Conservation (phyloP, 2,329 filamentous ascomycete species). For the Rhynchosporium agropyri region DNA sequence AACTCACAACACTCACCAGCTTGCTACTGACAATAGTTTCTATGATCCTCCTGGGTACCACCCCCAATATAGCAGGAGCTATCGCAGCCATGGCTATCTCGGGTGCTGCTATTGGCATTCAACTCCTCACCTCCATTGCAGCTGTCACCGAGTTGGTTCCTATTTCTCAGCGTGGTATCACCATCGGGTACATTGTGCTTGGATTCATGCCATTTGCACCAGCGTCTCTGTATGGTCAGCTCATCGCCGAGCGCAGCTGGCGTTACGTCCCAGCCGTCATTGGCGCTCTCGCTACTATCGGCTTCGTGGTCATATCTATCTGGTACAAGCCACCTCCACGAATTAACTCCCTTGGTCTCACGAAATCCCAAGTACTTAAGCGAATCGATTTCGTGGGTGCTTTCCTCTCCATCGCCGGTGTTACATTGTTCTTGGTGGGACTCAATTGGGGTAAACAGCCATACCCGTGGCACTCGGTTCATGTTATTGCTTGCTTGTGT, state of each 20-base stretch:
- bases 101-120: slow-evolving; percentile 67
- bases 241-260: slow-evolving; percentile 49
- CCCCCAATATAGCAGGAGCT: slow-evolving; percentile 61
- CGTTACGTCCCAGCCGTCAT: slow-evolving; percentile 11
- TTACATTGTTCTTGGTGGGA: slow-evolving; percentile 55
- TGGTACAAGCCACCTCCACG: slow-evolving; percentile 58
- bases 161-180: slow-evolving; percentile 61
- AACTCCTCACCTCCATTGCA: slow-evolving; percentile 68
- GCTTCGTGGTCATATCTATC: slow-evolving; percentile 52
- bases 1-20: slow-evolving; percentile 60
- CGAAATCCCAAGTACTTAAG: slow-evolving; percentile 44
- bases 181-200: slow-evolving; percentile 61
- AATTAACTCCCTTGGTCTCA: slow-evolving; percentile 46
- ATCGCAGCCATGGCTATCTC: slow-evolving; percentile 59
- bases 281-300: slow-evolving; percentile 54
- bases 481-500: slow-evolving; percentile 57
- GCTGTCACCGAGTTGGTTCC: slow-evolving; percentile 70
- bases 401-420: slow-evolving; percentile 51
- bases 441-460: slow-evolving; percentile 56
- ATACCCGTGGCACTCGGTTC: slow-evolving; percentile 57
- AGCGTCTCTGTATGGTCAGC: slow-evolving; percentile 61
- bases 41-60: slow-evolving; percentile 60
- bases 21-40: slow-evolving; percentile 57
- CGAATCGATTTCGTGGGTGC: slow-evolving; percentile 56
- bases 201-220: slow-evolving; percentile 64